Evolutionary conservation across 139 green algal species (phyloP).

Genomic region (Pleodorina starrii): DNA sequence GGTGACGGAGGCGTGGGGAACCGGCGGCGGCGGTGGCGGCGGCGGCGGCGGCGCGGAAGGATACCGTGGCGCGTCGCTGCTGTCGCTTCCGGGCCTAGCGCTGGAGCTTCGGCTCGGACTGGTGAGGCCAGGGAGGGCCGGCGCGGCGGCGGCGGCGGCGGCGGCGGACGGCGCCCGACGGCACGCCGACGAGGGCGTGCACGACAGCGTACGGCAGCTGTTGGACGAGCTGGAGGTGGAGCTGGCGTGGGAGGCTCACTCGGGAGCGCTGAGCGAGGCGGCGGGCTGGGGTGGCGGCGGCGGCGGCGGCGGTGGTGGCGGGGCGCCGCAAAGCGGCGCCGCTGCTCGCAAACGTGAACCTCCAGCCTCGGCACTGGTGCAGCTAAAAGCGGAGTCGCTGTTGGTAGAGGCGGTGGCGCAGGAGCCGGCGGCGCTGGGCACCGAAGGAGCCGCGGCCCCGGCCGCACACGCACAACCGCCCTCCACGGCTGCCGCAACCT

Average conservation of each 20-base stretch:
- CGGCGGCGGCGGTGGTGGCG: no score
- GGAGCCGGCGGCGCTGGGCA: no score
- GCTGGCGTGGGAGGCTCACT: not conserved
- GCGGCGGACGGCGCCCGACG: not conserved
- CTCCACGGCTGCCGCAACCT: no score
- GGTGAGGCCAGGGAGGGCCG: not conserved
- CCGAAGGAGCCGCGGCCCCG: no score
- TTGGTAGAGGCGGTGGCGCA: no score
- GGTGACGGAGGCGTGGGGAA: not conserved
- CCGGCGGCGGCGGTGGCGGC: not conserved
- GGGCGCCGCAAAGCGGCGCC: no score
- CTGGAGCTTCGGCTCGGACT: not conserved
- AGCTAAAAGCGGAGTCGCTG: no score
- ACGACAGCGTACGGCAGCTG: slow-evolving; percentile 15
- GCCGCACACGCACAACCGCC: no score
- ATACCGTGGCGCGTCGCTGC: not conserved
- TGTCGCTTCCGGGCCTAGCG: not conserved
- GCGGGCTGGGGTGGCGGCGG: not conserved
- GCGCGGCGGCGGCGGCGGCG: not conserved
- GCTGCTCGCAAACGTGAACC: no score
- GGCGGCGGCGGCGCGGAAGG: not conserved
- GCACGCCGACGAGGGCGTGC: not conserved
- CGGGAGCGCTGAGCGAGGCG: not conserved
- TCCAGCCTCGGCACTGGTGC: no score
- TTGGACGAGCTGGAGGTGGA: slow-evolving; percentile 22